Conservation (phyloP, 192 early-diverging fungal genomes). For the Linderina pennispora region DNA sequence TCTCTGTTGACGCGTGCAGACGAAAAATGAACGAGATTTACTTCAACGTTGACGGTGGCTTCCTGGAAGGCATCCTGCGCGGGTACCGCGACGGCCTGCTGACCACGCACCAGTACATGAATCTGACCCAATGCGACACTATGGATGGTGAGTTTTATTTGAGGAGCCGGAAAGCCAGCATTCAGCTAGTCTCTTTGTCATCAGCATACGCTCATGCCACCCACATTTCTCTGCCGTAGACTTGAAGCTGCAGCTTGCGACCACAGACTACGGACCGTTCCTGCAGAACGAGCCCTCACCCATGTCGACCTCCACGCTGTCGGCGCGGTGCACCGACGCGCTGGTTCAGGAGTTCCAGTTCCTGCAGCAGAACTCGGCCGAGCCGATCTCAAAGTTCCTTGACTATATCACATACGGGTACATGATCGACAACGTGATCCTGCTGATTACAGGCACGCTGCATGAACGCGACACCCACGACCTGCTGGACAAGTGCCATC, state of each 20-base stretch:
- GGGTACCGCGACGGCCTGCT: slow-evolving; percentile 90
- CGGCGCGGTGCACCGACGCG: slow-evolving; percentile 82
- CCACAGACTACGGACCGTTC: slow-evolving; percentile 93
- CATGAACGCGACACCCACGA: slow-evolving; percentile 98
- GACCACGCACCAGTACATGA: slow-evolving; percentile 75
- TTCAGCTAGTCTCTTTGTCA: too few relatives aligned
- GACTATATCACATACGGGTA: slow-evolving; percentile 94
- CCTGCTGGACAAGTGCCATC: slow-evolving; percentile 94
- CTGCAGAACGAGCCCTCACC: slow-evolving; percentile 96
- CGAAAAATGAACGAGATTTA: slow-evolving; percentile 40
- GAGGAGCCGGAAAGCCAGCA: too few relatives aligned
- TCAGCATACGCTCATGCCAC: too few relatives aligned
- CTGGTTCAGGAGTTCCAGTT: slow-evolving; percentile 93
- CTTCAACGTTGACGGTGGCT: slow-evolving; percentile 91
- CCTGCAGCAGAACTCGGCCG: slow-evolving; percentile 73
- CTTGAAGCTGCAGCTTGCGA: slow-evolving; percentile 87
- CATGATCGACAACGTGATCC: slow-evolving; percentile 99
- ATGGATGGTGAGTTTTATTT: too few relatives aligned
- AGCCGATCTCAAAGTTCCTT: slow-evolving; percentile 83
- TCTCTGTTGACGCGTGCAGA: not conserved
- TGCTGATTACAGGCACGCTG: slow-evolving; percentile 95
- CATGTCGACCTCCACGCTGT: slow-evolving; percentile 85
- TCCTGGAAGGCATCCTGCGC: slow-evolving; percentile 89
- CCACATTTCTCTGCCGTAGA: too few relatives aligned
- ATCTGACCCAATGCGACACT: slow-evolving; percentile 97